Conservation (phyloP, 139 green algal species). For the Diplosphaera chodatii region DNA sequence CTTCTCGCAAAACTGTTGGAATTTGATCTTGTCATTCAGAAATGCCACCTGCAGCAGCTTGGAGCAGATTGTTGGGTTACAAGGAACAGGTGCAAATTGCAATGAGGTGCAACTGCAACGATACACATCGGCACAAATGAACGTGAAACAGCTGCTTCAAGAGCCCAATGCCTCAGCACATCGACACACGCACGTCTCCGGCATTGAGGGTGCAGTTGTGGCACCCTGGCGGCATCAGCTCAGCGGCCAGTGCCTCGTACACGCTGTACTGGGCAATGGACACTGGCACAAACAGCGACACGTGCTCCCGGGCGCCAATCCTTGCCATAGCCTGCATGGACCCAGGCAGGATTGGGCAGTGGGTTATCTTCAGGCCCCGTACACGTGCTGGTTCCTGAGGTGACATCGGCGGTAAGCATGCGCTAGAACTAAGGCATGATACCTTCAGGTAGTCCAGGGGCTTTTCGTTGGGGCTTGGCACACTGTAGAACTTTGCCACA, state of each 20-base stretch:
- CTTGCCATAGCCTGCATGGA: conserved; percentile 8
- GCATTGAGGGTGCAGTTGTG: neutral
- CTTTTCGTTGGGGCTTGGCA: conserved; percentile 7
- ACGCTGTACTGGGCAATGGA: conserved; percentile 16
- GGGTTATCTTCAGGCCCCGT: too few relatives aligned
- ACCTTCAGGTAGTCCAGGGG: conserved; percentile 5
- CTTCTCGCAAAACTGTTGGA: neutral
- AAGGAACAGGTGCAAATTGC: too few relatives aligned
- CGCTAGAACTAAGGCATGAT: too few relatives aligned
- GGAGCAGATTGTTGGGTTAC: too few relatives aligned
- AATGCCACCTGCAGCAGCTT: neutral
- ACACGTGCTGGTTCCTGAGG: conserved; percentile 6
- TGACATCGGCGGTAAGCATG: too few relatives aligned
- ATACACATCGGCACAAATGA: too few relatives aligned
- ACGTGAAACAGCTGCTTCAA: too few relatives aligned
- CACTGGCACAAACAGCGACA: conserved; percentile 14
- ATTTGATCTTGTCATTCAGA: conserved; percentile 22
- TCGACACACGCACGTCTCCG: neutral
- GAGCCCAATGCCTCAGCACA: too few relatives aligned
- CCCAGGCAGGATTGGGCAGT: neutral
- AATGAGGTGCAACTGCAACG: too few relatives aligned
- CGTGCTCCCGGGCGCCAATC: conserved; percentile 4
- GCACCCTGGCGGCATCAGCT: conserved; percentile 11
- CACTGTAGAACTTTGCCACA: conserved; percentile 9
- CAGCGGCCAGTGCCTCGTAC: conserved; percentile 12